Evolutionary conservation across 78 protist species (phyloP), one percentile per base, ranked within the genome.

Genomic region (Protostelium mycophagum): DNA sequence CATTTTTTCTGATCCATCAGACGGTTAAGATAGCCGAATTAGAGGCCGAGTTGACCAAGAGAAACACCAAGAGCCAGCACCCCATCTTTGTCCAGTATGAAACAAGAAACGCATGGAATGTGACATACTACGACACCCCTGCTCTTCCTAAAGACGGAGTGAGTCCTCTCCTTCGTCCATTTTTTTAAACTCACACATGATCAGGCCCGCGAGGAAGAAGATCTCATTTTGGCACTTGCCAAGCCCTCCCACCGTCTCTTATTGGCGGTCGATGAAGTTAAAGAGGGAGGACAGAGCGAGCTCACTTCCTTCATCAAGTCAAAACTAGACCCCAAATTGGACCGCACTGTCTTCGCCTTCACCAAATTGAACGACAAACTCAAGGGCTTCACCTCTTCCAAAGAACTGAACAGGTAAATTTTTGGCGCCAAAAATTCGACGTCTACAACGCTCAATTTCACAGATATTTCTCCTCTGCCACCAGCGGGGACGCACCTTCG

Each of bases 51-150:
- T 51, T 92, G 38, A 0, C 34, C 28, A 37, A 86, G 35, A 51
- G 94, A 39, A 92, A 92, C 87, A 83, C 35, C n/a, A 38, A 86
- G 31, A 34, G 88, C 0, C n/a, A 29, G 0, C 34, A 36, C 0
- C 95, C 95, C n/a, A 90, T 93, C 37, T 85, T 85, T 38, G 38
- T 93, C 16, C 85, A 87, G 28, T 86, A 90, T n/a, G 93, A 93
- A 37, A 86, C 88, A 51, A 89, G 83, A 28, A 84, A 90, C 51
- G 83, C 87, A 36, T 85, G 90, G 83, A 93, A 93, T 34, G 90
- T 93, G 92, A 73, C 85, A 28, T 88, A 89, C 31, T 89, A 89
- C 83, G 90, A 93, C 51, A 86, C 92, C 35, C 92, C 95, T n/a
- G n/a, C 35, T 0, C n/a, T 38, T 1, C 28, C 34, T 16, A 36